Evolutionary conservation across 495 filamentous ascomycete species (phyloP).

Genomic region (Penicillium arizonense): DNA sequence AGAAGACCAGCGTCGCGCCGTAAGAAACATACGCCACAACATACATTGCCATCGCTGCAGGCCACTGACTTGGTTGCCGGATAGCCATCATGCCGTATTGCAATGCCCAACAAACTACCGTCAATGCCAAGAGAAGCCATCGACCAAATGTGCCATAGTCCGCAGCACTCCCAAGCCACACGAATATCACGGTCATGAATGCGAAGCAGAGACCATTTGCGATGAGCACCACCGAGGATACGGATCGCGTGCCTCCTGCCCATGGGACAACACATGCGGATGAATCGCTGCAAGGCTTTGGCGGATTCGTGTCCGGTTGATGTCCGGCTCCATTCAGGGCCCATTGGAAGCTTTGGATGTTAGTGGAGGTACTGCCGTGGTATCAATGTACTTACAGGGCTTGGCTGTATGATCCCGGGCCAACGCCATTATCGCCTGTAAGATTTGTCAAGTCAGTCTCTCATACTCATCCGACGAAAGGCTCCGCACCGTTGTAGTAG

Average conservation of each 20-base stretch:
- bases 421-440: slow-evolving; percentile 48
- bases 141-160: slow-evolving; percentile 51
- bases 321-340: slow-evolving; percentile 42
- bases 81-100: slow-evolving; percentile 49
- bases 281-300: slow-evolving; percentile 36
- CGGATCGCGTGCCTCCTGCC: slow-evolving; percentile 42
- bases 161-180: slow-evolving; percentile 48
- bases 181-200: slow-evolving; percentile 50
- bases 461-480: not conserved
- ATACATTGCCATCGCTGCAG: slow-evolving; percentile 47
- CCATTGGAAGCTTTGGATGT: slow-evolving; percentile 40
- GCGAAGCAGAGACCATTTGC: slow-evolving; percentile 52
- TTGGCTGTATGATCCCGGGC: slow-evolving; percentile 45
- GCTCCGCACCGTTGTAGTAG: slow-evolving; percentile 39
- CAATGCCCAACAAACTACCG: slow-evolving; percentile 46
- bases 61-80: slow-evolving; percentile 44
- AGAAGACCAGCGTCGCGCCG: slow-evolving; percentile 48
- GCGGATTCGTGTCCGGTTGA: slow-evolving; percentile 42
- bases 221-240: slow-evolving; percentile 47
- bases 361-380: not conserved
- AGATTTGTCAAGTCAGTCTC: not conserved
- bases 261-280: slow-evolving; percentile 47
- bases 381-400: slow-evolving; percentile 31
- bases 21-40: slow-evolving; percentile 48
- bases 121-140: slow-evolving; percentile 47